Evolutionary conservation across 768 basidiomycete genomes (phyloP), one percentile per base, ranked within the genome.

Genomic region (Rhodosporidiobolus sp.): DNA sequence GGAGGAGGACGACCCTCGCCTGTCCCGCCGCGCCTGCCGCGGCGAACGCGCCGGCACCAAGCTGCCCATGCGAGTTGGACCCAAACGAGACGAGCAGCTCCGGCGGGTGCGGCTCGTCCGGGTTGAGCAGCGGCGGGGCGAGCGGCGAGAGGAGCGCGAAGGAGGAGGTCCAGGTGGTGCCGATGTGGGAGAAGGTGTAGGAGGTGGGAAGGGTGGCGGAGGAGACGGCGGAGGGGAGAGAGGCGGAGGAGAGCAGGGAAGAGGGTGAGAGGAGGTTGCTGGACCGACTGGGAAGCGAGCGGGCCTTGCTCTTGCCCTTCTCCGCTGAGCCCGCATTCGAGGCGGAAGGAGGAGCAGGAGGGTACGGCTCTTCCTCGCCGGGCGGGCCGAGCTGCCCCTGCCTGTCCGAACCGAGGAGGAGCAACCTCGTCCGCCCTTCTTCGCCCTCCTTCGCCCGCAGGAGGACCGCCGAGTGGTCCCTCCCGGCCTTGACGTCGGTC

Each of bases 41-140:
- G 11, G 32, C 48, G 32, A 8, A 4, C 5, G 50, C 80, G 11
- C 83, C 79, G 17, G 83, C 80, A 77, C 92, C 90, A 67, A 94
- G 86, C 45, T 83, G 85, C 6, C 92, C 93, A 53, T 93, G 86
- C 26, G 86, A 85, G 49, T 87, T 87, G 78, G 92, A 92, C 49
- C 92, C 91, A 20, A 92, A 84, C 17, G 91, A 90, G 49, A 87
- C 79, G 78, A 93, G 86, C 12, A 49, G 19, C 38, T 59, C 17
- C 2, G 9, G 53, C 30, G 17, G 58, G 38, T 8, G 7, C 5
- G 53, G 53, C 53, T 54, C 20, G 4, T 32, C 12, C 22, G 49
- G 22, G 30, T 26, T 8, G 16, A 28, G 30, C 22, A 20, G 11
- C 4, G 28, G 56, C 24, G 26, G 26, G 14, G 14, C 3, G 16